Conservation (phyloP, 306 rosid genomes). For the Cyclanthera cordifolia region DNA sequence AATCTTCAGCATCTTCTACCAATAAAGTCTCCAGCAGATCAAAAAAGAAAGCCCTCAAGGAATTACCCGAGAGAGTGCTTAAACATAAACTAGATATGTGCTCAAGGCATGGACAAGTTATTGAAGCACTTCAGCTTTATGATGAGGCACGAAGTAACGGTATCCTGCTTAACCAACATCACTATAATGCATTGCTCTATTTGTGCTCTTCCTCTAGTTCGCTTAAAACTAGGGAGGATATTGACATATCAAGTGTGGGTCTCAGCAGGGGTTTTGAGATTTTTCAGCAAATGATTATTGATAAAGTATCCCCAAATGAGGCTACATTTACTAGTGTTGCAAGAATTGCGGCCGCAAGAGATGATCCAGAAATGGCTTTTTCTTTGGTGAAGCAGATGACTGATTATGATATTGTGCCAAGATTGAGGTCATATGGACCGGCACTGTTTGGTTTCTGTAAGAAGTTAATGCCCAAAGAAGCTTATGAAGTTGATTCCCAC, state of each 20-base stretch:
- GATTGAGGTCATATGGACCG: constrained; percentile 78
- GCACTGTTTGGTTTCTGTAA: constrained; percentile 67
- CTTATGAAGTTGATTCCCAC: constrained; percentile 58
- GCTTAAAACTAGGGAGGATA: constrained; percentile 21
- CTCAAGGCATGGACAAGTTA: constrained; percentile 38
- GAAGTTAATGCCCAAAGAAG: constrained; percentile 56
- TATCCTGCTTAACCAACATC: constrained; percentile 31
- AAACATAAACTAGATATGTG: constrained; percentile 34
- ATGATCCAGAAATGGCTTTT: constrained; percentile 80
- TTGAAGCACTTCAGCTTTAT: constrained; percentile 56
- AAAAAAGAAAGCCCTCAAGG: constrained; percentile 29
- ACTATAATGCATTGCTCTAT: constrained; percentile 54
- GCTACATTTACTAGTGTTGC: constrained; percentile 76
- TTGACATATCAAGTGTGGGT: constrained; percentile 11
- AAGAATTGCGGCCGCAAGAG: constrained; percentile 57
- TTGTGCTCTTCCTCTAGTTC: constrained; percentile 34
- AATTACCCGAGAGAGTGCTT: constrained; percentile 48
- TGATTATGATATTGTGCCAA: constrained; percentile 38
- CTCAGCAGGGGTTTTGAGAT: constrained; percentile 68
- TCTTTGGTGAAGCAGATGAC: constrained; percentile 66
- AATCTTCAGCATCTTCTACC: constrained; percentile 11
- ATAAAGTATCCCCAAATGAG: constrained; percentile 53
- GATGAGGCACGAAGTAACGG: constrained; percentile 46
- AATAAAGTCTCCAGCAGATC: constrained; percentile 22
- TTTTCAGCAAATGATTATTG: constrained; percentile 49